Evolutionary conservation across 108 stramenopile species (phyloP), one percentile per base, ranked within the genome.

Genomic region (Skeletonema marinoi): DNA sequence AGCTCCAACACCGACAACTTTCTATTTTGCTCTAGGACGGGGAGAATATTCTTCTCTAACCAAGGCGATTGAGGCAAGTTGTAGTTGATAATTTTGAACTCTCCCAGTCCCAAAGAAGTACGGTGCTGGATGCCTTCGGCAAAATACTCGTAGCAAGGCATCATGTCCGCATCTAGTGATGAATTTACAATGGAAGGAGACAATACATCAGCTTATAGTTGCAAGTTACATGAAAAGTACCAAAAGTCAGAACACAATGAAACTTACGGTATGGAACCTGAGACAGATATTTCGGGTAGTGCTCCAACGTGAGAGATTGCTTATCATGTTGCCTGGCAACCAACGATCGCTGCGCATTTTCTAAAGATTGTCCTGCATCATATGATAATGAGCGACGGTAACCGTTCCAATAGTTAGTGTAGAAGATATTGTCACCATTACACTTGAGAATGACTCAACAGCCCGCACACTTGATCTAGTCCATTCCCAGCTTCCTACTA

Each of bases 121-220:
- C 13, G n/a, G 10, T 31, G 50, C 14, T 59, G 10, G 8, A 70
- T 59, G 12, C 51, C 51, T 9, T 59, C n/a, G 39, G 54, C 54
- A 19, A 70, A 70, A 70, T 70, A 70, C 25, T 70, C 70, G 32
- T 70, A 70, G 54, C 33, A 33, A 32, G 54, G 70, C 70, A 70
- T 32, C 51, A 70, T 70, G 54, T 70, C 56, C 11, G 30, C 54
- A 33, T 70, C 70, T 70, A 41, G 39, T 41, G 1, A 41, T 41
- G 39, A 41, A 11, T 11, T 41, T 3, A 12, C 11, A 11, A 41
- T 10, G 12, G 12, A 41, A 41, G 39, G 10, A 10, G 10, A 0
- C 2, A 11, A 12, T 12, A n/a, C n/a, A n/a, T n/a, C n/a, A n/a
- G n/a, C n/a, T n/a, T n/a, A n/a, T n/a, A n/a, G n/a, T n/a, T n/a